Conservation (phyloP, 495 filamentous ascomycete species). For the Podospora fimiseda region DNA sequence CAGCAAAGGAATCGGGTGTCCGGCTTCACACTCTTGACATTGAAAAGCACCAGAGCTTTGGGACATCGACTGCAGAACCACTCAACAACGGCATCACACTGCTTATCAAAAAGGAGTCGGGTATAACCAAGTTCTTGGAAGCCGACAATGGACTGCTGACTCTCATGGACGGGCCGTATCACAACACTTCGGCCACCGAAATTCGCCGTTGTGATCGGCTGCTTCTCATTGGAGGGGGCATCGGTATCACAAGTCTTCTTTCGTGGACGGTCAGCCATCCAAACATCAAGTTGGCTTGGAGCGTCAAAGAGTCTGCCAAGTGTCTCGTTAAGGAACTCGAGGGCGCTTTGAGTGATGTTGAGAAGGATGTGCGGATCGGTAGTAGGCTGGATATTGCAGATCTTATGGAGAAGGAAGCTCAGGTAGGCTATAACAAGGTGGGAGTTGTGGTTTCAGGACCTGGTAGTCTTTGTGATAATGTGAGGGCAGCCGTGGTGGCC, state of each 20-base stretch:
- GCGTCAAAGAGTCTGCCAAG: constrained; percentile 17
- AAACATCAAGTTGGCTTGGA: constrained; percentile 37
- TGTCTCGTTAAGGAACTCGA: constrained; percentile 21
- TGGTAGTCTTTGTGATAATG: neutral
- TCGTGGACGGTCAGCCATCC: constrained; percentile 21
- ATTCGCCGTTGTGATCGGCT: constrained; percentile 26
- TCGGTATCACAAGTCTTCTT: constrained; percentile 38
- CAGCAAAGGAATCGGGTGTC: neutral
- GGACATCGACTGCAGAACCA: neutral
- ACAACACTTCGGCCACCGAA: constrained; percentile 1
- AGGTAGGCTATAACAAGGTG: neutral
- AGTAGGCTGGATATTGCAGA: neutral
- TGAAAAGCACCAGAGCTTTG: constrained; percentile 2
- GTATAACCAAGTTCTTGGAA: constrained; percentile 23
- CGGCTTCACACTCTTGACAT: no score
- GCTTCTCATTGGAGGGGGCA: constrained; percentile 39
- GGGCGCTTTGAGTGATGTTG: constrained; percentile 11
- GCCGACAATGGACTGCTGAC: constrained; percentile 16
- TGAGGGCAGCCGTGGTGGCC: neutral
- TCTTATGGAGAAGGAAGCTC: neutral
- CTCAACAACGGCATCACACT: constrained; percentile 32
- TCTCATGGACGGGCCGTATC: constrained; percentile 29
- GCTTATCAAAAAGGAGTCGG: constrained; percentile 22
- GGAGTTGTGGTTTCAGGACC: neutral
- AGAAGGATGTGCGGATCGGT: neutral